These are phyloP conservation scores for Fusarium acutatum DNA, from an alignment of 2,329 filamentous ascomycete species.

Conservation along the genomic window DNA sequence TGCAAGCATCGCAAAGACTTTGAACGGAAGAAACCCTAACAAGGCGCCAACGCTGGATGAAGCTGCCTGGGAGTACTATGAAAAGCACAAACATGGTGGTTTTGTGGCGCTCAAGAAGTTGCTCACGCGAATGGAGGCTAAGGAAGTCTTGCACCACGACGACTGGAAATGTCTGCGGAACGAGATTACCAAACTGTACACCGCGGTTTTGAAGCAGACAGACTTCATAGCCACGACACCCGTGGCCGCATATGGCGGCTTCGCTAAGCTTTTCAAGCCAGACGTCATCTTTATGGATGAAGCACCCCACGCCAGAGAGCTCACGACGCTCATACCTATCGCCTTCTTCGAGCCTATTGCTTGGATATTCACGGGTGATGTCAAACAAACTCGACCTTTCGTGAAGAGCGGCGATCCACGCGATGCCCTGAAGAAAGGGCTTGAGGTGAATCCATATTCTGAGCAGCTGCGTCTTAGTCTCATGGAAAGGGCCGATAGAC, in stretches of 20 bases:
- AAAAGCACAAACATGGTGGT: conserved; percentile 41
- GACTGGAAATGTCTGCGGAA: conserved; percentile 44
- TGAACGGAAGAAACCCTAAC: conserved; percentile 22
- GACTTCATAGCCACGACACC: conserved; percentile 59
- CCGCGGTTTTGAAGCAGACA: conserved; percentile 47
- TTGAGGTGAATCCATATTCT: conserved; percentile 45
- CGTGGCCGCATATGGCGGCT: conserved; percentile 51
- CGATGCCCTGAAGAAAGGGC: conserved; percentile 18
- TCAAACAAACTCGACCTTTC: conserved; percentile 55
- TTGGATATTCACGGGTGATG: conserved; percentile 58
- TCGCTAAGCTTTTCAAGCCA: conserved; percentile 70
- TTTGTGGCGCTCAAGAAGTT: conserved; percentile 50
- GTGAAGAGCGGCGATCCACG: conserved; percentile 43
- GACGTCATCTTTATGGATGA: conserved; percentile 90
- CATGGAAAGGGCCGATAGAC: conserved; percentile 50
- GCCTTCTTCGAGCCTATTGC: conserved; percentile 53
- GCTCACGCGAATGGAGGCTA: conserved; percentile 45
- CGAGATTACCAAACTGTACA: conserved; percentile 50
- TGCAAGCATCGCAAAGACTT: conserved; percentile 33
- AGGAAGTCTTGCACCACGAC: conserved; percentile 36
- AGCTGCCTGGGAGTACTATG: conserved; percentile 53
- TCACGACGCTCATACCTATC: conserved; percentile 56
- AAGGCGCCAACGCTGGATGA: conserved; percentile 54
- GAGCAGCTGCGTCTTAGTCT: conserved; percentile 48
- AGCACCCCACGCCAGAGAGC: conserved; percentile 56